Evolutionary conservation across 2,329 filamentous ascomycete genomes (phyloP), one percentile per base, ranked within the genome.

Genomic region (Aspergillus fischeri): DNA sequence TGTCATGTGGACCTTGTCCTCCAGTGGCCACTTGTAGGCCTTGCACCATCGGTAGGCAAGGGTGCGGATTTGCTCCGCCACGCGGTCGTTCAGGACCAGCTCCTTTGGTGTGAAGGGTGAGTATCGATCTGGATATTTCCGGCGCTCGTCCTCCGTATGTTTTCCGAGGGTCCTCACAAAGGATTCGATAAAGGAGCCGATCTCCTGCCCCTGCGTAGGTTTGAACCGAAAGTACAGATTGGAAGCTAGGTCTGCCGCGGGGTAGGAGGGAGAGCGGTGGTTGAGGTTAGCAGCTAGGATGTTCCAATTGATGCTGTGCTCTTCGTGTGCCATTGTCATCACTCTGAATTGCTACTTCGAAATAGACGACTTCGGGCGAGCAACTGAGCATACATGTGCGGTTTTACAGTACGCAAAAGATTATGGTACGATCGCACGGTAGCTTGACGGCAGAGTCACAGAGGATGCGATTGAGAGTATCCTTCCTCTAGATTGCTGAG

Each of bases 271-370:
- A 10, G 52, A 28, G 14, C 35, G 49, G n/a, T 54, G 54, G 38
- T 29, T 38, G 7, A 63, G 44, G 32, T 61, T 61, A 3, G 41
- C 44, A 25, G 44, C 44, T 9, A 63, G 51, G 3, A 51, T 21
- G 17, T 27, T 35, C 59, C 60, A 63, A 3, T 38, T 52, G 51
- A 63, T 59, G 21, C 52, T 53, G 21, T 61, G 56, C 5, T 56
- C 52, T 51, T 63, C 59, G 49, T 61, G 61, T 8, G 59, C 59
- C 61, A 61, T 63, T 38, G 5, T 17, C 14, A 1, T 38, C 32
- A 17, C 14, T 5, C 14, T 38, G 32, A 17, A 17, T 17, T 7
- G 17, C 14, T 38, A 38, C 32, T 38, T 35, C 2, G 14, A 6
- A 38, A 38, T 7, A 38, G 32, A n/a, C 14, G 14, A 8, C 14